These are phyloP conservation scores for Tetrapisispora pingtungensis DNA, from an alignment of 805 yeast genomes.

Conservation along the genomic window DNA sequence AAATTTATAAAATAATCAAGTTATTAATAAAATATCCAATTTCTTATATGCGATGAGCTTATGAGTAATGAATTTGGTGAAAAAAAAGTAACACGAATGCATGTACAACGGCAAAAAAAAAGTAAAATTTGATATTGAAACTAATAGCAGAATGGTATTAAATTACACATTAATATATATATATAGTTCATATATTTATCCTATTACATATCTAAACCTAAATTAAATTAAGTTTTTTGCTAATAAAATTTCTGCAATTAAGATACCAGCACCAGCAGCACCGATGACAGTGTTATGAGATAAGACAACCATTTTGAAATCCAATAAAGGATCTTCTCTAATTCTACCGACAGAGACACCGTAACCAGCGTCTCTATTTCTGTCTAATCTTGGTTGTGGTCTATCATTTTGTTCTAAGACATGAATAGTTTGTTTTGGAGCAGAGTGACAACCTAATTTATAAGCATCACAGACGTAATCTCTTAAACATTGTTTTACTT, in stretches of 20 bases:
- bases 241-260: slow-evolving; percentile 82
- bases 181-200: too few species aligned
- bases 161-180: background rate
- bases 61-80: too few species aligned
- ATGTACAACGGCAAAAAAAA: too few species aligned
- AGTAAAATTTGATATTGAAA: too few species aligned
- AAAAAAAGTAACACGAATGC: too few species aligned
- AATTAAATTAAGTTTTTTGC: slow-evolving; percentile 63
- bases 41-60: background rate
- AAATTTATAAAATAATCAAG: too few species aligned
- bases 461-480: slow-evolving; percentile 79
- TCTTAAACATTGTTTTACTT: slow-evolving; percentile 58
- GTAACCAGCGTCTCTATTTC: slow-evolving; percentile 88
- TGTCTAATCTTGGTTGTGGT: slow-evolving; percentile 96
- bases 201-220: too few species aligned
- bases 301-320: slow-evolving; percentile 91
- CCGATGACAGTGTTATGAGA: slow-evolving; percentile 97
- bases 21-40: too few species aligned
- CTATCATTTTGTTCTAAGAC: slow-evolving; percentile 85
- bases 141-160: background rate
- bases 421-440: slow-evolving; percentile 87
- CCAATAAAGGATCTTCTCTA: slow-evolving; percentile 87
- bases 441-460: slow-evolving; percentile 73
- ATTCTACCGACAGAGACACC: slow-evolving; percentile 93
- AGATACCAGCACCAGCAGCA: slow-evolving; percentile 96